phyloP scores from a whole-genome alignment of 176 grass and related monocot species.

The Triticum monococcum region DNA sequence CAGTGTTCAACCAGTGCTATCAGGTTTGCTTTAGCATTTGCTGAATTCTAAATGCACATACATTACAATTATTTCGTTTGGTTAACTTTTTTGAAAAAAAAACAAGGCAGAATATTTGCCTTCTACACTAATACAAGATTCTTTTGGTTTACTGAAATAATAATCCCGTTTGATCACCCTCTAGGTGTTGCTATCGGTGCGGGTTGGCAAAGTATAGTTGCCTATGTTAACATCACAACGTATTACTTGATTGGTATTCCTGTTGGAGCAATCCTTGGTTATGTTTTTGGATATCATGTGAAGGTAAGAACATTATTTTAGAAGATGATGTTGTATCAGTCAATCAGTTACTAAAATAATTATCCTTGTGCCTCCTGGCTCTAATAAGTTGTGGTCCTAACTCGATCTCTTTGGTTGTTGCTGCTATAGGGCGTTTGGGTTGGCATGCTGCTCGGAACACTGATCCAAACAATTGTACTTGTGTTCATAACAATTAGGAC shows the following conservation, averaged over 20 bases:
- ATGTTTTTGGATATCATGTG: constrained; percentile 53
- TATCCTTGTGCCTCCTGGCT: not conserved
- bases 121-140: not conserved
- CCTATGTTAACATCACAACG: constrained; percentile 76
- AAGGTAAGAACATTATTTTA: constrained; percentile 33
- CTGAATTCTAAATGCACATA: not conserved
- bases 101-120: not conserved
- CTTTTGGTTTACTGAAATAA: not conserved
- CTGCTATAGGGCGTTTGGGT: constrained; percentile 81
- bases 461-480: constrained; percentile 68
- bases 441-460: constrained; percentile 77
- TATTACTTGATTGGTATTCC: constrained; percentile 88
- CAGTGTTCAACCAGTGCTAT: constrained; percentile 86
- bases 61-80: not conserved
- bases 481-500: constrained; percentile 60
- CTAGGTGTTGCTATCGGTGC: constrained; percentile 84
- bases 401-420: not conserved
- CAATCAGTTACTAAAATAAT: not conserved
- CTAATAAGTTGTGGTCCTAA: not conserved
- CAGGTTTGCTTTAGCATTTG: constrained; percentile 42
- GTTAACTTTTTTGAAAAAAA: not conserved
- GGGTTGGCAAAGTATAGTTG: constrained; percentile 74
- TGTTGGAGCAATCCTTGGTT: constrained; percentile 68
- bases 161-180: not conserved
- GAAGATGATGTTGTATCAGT: not conserved